Evolutionary conservation across 129 eudicot genomes (phyloP).

Genomic region (Flaveria ramosissima): DNA sequence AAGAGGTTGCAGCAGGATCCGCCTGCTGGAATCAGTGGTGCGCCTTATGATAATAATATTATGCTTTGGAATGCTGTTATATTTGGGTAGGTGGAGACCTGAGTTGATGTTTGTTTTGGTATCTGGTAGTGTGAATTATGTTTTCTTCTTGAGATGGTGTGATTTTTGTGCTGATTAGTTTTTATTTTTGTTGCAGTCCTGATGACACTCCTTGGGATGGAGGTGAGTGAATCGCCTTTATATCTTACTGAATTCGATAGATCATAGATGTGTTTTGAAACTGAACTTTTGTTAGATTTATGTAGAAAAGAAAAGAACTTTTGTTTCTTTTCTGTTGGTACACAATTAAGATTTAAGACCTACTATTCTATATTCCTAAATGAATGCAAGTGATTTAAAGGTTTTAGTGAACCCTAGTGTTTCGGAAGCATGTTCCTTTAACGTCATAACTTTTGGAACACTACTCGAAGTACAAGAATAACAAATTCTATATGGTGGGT

Average conservation of each 20-base stretch:
- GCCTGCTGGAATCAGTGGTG: conserved; percentile 78
- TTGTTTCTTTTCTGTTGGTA: too few species aligned
- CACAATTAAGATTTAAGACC: neutral
- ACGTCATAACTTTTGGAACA: neutral
- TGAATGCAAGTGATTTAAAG: neutral
- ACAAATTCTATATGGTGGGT: neutral
- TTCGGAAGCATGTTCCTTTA: neutral
- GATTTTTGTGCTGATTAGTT: conserved; percentile 5
- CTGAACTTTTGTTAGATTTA: neutral
- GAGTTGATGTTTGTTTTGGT: neutral
- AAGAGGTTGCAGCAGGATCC: conserved; percentile 81
- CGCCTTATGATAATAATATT: conserved; percentile 62
- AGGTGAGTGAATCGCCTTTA: conserved; percentile 37
- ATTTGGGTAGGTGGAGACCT: conserved; percentile 50
- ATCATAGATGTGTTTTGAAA: neutral
- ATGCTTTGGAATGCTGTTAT: conserved; percentile 86
- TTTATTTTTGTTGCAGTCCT: conserved; percentile 47
- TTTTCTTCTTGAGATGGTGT: neutral
- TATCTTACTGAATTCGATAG: neutral
- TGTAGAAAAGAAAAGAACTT: neutral
- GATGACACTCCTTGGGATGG: conserved; percentile 81
- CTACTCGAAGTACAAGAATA: neutral
- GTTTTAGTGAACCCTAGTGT: neutral
- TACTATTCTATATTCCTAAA: neutral
- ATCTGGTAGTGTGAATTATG: conserved; percentile 9